A percentile compares a stretch with the other conserved stretches of the same genome.
Conservation (phyloP, 2,329 filamentous ascomycete species). For the Teratosphaeria gauchensis region DNA sequence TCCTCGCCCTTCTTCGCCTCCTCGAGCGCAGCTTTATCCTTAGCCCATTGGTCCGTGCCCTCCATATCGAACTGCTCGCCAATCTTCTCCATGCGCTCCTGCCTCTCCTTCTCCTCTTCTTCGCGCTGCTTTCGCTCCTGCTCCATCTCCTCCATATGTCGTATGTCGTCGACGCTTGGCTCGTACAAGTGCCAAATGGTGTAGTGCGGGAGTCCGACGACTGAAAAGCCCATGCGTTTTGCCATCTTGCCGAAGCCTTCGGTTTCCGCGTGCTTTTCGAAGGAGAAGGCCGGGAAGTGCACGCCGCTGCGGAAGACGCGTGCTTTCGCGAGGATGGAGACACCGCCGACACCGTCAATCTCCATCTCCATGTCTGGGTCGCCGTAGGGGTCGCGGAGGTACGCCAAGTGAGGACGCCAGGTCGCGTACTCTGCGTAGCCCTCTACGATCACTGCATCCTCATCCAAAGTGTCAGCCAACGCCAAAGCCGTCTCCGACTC, state of each 20-base stretch:
- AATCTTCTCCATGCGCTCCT: constrained; percentile 65
- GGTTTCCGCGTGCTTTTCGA: constrained; percentile 96
- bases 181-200: constrained; percentile 99
- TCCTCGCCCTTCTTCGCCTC: constrained; percentile 3
- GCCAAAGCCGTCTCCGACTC: constrained; percentile 94
- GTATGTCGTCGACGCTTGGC: constrained; percentile 93
- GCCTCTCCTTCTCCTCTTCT: constrained; percentile 65
- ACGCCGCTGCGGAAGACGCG: constrained; percentile 90
- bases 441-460: constrained; percentile 97
- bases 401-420: constrained; percentile 93
- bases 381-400: constrained; percentile 90
- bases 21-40: constrained; percentile 68
- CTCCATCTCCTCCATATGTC: constrained; percentile 99
- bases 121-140: constrained; percentile 71
- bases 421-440: constrained; percentile 98
- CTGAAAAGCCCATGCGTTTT: constrained; percentile 88
- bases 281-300: constrained; percentile 96
- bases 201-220: constrained; percentile 92
- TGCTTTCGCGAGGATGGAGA: constrained; percentile 94
- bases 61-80: constrained; percentile 72
- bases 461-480: constrained; percentile 86
- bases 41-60: constrained; percentile 75
- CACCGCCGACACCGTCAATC: constrained; percentile 92
- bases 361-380: constrained; percentile 99
- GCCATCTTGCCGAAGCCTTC: constrained; percentile 99